Base-by-base conservation (phyloP, 2,329 filamentous ascomycete genomes). In the Venturia effusa region DNA sequence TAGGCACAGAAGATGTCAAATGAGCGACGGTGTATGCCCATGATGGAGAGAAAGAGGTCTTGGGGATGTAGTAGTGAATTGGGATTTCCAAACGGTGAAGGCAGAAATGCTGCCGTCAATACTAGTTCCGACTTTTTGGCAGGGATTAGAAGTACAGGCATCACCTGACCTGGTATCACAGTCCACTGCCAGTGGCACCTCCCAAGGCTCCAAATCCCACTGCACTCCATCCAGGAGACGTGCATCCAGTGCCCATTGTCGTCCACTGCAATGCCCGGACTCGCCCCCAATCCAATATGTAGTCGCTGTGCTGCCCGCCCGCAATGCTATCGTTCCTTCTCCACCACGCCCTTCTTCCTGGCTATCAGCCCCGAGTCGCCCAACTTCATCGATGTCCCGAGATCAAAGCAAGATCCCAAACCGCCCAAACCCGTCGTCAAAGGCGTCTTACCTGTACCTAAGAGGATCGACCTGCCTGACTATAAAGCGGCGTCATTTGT, bases 291-390 rank as follows among this genome's bases (percentile, higher is more conserved):
- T 68, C 71, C 68, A 67, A 68, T 75, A 71, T 68, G 71, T 70
- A 41, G 70, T 72, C 43, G 45, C 69, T 76, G 76, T 68, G 62
- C 69, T 61, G 67, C 73, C 59, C 74, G 76, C 68, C 65, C 68
- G 22, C 61, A 37, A 66, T 67, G 66, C 1, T 22, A 68, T 8
- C 68, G 72, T 61, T 62, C 76, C 64, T 83, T 82, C 71, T 76
- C 78, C 67, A 79, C 79, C 30, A 77, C 81, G 19, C 60, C 77
- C 22, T 55, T 73, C n/a, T 69, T 70, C 64, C 72, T 71, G 60
- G 76, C 77, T 61, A 80, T 92, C 67, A 88, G 88, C 22, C 93
- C 94, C 60, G 90, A 97, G 74, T 96, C 92, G 41, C 93, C 94
- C 59, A 83, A 84, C 68, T 97, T 89, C 79, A 89, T 97, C 77